These are phyloP conservation scores for Verticillium nubilum DNA, from an alignment of 2,329 filamentous ascomycete genomes.

Conservation along the genomic window DNA sequence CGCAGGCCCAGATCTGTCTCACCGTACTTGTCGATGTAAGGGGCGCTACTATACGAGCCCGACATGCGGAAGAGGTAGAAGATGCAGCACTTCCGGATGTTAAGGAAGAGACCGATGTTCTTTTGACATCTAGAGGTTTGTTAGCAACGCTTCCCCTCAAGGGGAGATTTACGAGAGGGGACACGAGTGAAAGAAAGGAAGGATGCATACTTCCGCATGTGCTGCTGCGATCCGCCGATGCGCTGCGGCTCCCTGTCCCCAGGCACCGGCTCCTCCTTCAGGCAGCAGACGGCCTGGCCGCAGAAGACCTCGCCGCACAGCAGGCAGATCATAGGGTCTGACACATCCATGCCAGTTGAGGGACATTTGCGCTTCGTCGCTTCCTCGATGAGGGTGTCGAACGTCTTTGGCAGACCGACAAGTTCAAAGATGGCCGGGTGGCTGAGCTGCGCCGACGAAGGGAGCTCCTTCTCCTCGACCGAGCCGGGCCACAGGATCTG, in stretches of 20 bases:
- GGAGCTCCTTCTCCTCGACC: conserved; percentile 16
- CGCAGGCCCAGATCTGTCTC: conserved; percentile 90
- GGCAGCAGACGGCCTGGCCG: conserved; percentile 87
- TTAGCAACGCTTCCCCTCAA: too few relatives aligned
- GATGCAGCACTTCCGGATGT: conserved; percentile 91
- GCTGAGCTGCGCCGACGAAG: conserved; percentile 47
- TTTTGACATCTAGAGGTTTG: conserved; percentile 65
- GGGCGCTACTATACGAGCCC: conserved; percentile 80
- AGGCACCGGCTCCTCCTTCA: conserved; percentile 51
- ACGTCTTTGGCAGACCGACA: conserved; percentile 85
- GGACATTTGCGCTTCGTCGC: conserved; percentile 79
- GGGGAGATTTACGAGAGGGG: too few relatives aligned
- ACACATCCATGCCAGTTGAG: conserved; percentile 84
- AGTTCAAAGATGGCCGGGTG: conserved; percentile 94
- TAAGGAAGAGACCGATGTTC: conserved; percentile 90
- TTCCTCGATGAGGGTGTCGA: conserved; percentile 88
- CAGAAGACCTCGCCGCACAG: conserved; percentile 98
- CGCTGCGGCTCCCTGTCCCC: conserved; percentile 35
- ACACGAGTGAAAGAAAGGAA: not conserved
- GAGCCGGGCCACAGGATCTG: conserved; percentile 35
- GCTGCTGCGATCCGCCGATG: conserved; percentile 84
- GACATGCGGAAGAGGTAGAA: conserved; percentile 78
- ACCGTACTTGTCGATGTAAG: conserved; percentile 93
- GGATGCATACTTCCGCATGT: conserved; percentile 70
- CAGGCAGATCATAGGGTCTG: conserved; percentile 85